Evolutionary conservation across 2,329 filamentous ascomycete species (phyloP), one percentile per base, ranked within the genome.

Genomic region (Penicillium sp.): DNA sequence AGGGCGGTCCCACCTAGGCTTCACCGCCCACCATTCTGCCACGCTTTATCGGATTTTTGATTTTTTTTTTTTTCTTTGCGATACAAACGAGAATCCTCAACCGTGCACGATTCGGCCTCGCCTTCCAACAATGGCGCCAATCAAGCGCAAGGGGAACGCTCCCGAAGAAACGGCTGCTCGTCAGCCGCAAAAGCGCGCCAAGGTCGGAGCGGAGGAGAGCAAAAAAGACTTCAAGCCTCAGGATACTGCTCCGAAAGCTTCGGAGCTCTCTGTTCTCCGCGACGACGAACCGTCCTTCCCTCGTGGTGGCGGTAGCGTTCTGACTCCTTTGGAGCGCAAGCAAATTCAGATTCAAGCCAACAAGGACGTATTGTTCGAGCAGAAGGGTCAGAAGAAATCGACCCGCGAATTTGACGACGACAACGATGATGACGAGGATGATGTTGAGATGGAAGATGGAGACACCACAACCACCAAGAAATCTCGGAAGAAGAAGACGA

Each of bases 321-420:
- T 99, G 68, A 96, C 94, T 2, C 92, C 94, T 18, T 78, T 99
- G 46, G 94, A 99, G 71, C 89, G 95, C 69, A 96, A 96, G 76
- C 90, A 97, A 73, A 97, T 99, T 57, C 88, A 94, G 65, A 87
- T 95, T 52, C 88, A 97, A 73, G 94, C 94, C 41, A 94, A 89
- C 67, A 86, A 88, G 63, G 94, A 99, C 77, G 94, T 92, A 36
- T 77, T 95, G 35, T 94, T 92, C 68, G 94, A 97, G 73, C 87
- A 95, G 63, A 81, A 87, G 61, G 83, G 82, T 43, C 74, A 77
- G 45, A 79, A 80, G 50, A 73, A 75, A 39, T 67, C 73, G 25
- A 78, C 81, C 55, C 77, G 60, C 52, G 58, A 61, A 64, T 46
- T 73, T 65, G 62, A 83, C 81, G 69, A 83, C 82, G 75, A 80